A percentile compares a stretch with the other conserved stretches of the same genome.
These are phyloP conservation scores for Leccinum griseonigrum DNA, from an alignment of 1,284 basidiomycete genomes.

Conservation along the genomic window DNA sequence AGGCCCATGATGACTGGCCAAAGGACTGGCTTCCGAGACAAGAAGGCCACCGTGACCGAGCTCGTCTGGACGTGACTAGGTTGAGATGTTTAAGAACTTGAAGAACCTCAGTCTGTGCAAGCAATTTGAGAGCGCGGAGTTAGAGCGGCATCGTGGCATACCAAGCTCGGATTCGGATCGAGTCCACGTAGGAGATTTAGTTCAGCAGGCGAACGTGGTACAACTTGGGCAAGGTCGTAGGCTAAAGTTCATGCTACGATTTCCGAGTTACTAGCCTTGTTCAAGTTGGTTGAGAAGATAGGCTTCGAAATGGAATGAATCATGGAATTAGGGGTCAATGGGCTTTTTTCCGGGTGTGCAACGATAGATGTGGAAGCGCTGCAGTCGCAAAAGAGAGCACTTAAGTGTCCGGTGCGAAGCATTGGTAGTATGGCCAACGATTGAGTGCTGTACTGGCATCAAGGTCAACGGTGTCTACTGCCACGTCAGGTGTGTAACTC, in stretches of 20 bases:
- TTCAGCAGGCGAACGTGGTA: slow-evolving; percentile 36
- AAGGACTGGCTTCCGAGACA: slow-evolving; percentile 47
- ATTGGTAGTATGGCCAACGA: too few species aligned
- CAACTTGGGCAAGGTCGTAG: slow-evolving; percentile 41
- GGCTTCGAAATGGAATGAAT: slow-evolving; percentile 60
- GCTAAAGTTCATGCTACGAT: slow-evolving; percentile 41
- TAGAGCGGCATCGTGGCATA: too few species aligned
- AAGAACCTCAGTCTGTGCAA: too few species aligned
- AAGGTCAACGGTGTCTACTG: too few species aligned
- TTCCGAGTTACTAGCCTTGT: slow-evolving; percentile 37
- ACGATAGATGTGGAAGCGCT: too few species aligned
- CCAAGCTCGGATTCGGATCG: too few species aligned
- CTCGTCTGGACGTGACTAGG: slow-evolving; percentile 50
- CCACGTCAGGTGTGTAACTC: too few species aligned
- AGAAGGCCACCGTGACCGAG: too few species aligned
- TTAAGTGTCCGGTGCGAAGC: too few species aligned
- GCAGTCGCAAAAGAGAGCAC: slow-evolving; percentile 11
- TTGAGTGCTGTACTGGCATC: too few species aligned
- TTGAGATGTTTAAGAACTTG: slow-evolving; percentile 36
- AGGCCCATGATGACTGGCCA: slow-evolving; percentile 56
- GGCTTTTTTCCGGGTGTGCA: slow-evolving; percentile 33
- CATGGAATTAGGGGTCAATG: slow-evolving; percentile 42
- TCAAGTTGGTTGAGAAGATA: slow-evolving; percentile 42
- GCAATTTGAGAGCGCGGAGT: too few species aligned
- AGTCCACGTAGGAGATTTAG: too few species aligned